Evolutionary conservation across 2,329 filamentous ascomycete species (phyloP).

Genomic region (Verticillium dahliae): DNA sequence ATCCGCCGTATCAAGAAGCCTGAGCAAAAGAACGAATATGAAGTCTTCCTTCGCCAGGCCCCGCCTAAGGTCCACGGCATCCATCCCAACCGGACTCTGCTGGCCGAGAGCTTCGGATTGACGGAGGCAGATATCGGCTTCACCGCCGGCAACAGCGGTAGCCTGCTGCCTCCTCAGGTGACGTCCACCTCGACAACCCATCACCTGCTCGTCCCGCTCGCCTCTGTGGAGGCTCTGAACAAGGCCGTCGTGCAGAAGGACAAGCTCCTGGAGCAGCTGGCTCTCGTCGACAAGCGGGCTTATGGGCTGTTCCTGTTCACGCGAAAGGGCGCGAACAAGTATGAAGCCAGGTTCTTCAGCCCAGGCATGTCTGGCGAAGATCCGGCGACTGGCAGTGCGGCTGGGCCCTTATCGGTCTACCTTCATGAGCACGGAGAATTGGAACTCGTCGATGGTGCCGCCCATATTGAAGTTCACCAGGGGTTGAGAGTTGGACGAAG

Average conservation of each 20-base stretch:
- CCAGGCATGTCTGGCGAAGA: constrained; percentile 15
- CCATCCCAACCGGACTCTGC: constrained; percentile 4
- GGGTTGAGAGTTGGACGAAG: background rate
- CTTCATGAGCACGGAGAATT: constrained; percentile 6
- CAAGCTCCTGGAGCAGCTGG: constrained; percentile 9
- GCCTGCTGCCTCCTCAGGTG: constrained; percentile 7
- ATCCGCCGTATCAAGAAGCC: background rate
- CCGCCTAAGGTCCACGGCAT: constrained; percentile 6
- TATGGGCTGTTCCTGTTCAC: constrained; percentile 12
- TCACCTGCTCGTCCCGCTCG: constrained; percentile 11
- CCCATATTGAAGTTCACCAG: background rate
- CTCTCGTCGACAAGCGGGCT: constrained; percentile 6
- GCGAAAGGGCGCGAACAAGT: background rate
- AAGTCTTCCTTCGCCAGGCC: constrained; percentile 9
- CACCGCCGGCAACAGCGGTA: background rate
- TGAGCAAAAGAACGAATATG: background rate
- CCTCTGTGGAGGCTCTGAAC: constrained; percentile 7
- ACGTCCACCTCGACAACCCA: constrained; percentile 13
- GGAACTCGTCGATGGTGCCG: background rate
- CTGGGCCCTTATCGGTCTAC: constrained; percentile 12
- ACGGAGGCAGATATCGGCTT: constrained; percentile 6
- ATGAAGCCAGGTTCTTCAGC: constrained; percentile 15
- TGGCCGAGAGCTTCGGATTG: constrained; percentile 7
- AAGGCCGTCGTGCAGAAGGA: constrained; percentile 5
- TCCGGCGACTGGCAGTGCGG: constrained; percentile 15